A percentile compares a stretch with the other conserved stretches of the same genome.
Evolutionary conservation across 805 yeast genomes (phyloP).

Genomic region (Saccharomyces mikatae): DNA sequence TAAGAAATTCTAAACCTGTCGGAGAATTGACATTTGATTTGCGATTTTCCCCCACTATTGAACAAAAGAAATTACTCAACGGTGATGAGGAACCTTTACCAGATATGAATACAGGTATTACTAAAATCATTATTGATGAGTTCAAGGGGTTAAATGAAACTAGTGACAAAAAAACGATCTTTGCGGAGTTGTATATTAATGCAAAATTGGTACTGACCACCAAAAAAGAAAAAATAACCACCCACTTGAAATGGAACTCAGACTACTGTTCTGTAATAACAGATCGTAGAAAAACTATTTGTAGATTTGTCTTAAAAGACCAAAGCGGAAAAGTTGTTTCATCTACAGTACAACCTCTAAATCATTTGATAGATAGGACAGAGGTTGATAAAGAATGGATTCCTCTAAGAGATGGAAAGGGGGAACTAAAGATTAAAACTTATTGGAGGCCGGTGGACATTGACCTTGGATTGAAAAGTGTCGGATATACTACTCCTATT

Average conservation of each 20-base stretch:
- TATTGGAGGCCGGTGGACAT: conserved; percentile 77
- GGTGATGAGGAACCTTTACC: conserved; percentile 81
- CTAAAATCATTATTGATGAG: conserved; percentile 43
- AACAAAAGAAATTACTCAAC: conserved; percentile 51
- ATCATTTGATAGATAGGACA: conserved; percentile 62
- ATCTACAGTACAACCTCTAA: conserved; percentile 45
- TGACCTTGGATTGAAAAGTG: conserved; percentile 50
- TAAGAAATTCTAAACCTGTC: conserved; percentile 73
- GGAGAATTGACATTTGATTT: conserved; percentile 67
- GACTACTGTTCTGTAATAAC: conserved; percentile 56
- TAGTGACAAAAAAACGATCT: conserved; percentile 50
- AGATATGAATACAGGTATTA: conserved; percentile 88
- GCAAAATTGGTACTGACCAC: conserved; percentile 53
- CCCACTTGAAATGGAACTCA: conserved; percentile 59
- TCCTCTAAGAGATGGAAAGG: conserved; percentile 55
- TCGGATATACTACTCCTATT: conserved; percentile 78
- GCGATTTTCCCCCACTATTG: conserved; percentile 64
- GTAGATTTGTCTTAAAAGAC: conserved; percentile 57
- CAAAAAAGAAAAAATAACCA: conserved; percentile 36
- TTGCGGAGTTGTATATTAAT: conserved; percentile 61
- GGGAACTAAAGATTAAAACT: conserved; percentile 59
- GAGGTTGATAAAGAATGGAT: conserved; percentile 74
- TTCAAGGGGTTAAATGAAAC: conserved; percentile 23
- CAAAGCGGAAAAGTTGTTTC: conserved; percentile 49
- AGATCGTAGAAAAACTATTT: conserved; percentile 56